Percentiles rank a stretch among this genome's conserved stretches.
Conservation (phyloP, 371 early-diverging fungal genomes). For the Chytridiales sp. region DNA sequence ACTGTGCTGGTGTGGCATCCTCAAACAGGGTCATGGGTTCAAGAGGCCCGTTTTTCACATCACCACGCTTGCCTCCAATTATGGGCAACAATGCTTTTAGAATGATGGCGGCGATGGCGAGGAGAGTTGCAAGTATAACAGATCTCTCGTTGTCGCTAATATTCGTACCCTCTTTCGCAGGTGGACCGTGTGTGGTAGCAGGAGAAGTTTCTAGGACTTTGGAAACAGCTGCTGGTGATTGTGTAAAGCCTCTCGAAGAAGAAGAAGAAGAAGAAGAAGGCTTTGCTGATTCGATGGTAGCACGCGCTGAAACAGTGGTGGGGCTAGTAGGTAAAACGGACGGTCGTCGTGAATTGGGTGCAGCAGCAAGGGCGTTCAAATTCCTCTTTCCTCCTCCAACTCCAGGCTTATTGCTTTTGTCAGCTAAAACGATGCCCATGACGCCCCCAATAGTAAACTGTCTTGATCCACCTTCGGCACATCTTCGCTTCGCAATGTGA, state of each 20-base stretch:
- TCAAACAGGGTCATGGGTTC: background rate
- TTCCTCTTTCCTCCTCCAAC: background rate
- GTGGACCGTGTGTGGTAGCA: background rate
- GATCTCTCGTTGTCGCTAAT: background rate
- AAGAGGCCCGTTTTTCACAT: constrained; percentile 1
- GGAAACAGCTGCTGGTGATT: no score
- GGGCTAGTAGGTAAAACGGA: no score
- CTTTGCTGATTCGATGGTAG: background rate
- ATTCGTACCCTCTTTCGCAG: background rate
- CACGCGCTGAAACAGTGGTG: background rate
- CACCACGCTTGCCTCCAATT: constrained; percentile 7
- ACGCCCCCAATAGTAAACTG: constrained; percentile 1
- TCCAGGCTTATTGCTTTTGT: background rate
- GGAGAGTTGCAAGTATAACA: constrained; percentile 4
- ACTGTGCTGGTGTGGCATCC: constrained; percentile 13
- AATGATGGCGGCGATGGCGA: constrained; percentile 6
- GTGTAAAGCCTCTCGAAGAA: background rate
- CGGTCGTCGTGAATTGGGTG: background rate
- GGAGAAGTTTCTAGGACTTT: no score
- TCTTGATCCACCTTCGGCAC: background rate
- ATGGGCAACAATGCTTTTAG: constrained; percentile 3
- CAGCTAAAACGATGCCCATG: background rate
- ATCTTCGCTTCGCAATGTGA: background rate
- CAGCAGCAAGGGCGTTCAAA: background rate
- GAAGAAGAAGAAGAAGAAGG: background rate